Conservation (phyloP, 176 grass and related monocot species). For the Guadua angustifolia region DNA sequence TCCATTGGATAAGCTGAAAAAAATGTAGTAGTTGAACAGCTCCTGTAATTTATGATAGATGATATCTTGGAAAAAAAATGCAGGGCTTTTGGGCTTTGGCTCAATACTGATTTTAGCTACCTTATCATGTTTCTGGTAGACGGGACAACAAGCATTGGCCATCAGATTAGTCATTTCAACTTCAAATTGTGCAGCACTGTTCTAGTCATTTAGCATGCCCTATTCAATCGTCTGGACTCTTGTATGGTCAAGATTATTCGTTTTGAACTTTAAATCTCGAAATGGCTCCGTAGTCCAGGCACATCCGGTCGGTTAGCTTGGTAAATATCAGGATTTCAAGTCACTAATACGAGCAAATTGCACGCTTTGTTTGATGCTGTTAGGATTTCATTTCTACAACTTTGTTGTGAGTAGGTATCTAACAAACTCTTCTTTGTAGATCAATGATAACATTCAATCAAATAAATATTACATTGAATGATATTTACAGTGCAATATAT, state of each 20-base stretch:
- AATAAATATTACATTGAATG: background rate
- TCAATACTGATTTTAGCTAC: background rate
- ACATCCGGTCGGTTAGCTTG: background rate
- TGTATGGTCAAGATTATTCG: background rate
- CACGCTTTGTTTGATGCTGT: background rate
- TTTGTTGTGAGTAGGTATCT: background rate
- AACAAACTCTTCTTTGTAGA: background rate
- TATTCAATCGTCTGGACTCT: background rate
- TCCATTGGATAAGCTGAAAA: background rate
- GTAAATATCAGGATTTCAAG: background rate
- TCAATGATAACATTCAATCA: background rate
- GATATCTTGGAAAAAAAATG: background rate
- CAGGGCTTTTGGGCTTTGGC: background rate
- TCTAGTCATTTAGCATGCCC: background rate
- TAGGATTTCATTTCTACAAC: background rate
- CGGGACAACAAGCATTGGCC: background rate
- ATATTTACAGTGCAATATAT: conserved; percentile 10
- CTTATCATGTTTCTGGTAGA: background rate
- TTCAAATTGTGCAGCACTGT: background rate
- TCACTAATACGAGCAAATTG: background rate
- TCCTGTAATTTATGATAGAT: background rate
- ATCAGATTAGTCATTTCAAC: background rate
- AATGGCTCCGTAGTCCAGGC: background rate
- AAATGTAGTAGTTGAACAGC: background rate
- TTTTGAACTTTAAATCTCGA: background rate